A percentile compares a stretch with the other conserved stretches of the same genome.
phyloP scores from a whole-genome alignment of 2,329 filamentous ascomycete species.

The Aspergillus fumigatus region DNA sequence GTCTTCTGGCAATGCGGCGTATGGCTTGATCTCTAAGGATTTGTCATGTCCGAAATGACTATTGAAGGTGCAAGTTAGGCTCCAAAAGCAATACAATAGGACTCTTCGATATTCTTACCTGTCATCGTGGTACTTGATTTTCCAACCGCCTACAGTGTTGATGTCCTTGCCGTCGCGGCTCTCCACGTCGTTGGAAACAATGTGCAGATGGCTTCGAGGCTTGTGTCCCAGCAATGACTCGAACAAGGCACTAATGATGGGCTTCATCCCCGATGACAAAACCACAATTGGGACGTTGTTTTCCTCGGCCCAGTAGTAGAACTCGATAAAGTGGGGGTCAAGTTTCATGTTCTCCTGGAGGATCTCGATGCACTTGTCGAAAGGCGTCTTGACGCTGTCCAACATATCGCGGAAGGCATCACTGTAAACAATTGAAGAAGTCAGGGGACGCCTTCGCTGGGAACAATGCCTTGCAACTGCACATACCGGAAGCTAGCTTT shows the following conservation, averaged over 20 bases:
- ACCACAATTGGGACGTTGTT: constrained; percentile 91
- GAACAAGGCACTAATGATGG: constrained; percentile 80
- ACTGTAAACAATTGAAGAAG: constrained; percentile 28
- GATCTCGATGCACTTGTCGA: constrained; percentile 72
- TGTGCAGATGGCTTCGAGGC: constrained; percentile 66
- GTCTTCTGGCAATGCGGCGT: constrained; percentile 60
- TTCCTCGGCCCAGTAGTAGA: constrained; percentile 74
- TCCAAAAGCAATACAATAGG: background rate
- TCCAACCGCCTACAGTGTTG: constrained; percentile 78
- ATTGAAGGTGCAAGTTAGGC: constrained; percentile 4
- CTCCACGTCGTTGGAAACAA: constrained; percentile 80
- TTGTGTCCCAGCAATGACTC: constrained; percentile 76
- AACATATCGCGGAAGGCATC: constrained; percentile 91
- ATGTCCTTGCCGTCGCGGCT: constrained; percentile 65
- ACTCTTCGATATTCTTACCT: constrained; percentile 47
- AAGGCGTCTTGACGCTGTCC: constrained; percentile 76
- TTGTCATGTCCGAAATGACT: constrained; percentile 96
- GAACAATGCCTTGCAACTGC: background rate
- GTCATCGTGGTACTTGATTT: constrained; percentile 83
- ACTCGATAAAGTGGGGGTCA: constrained; percentile 82
- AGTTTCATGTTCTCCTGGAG: constrained; percentile 79
- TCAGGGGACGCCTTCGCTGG: constrained; percentile 3
- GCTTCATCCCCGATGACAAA: constrained; percentile 86
- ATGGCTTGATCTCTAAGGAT: constrained; percentile 82
- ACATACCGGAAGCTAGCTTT: constrained; percentile 64